Evolutionary conservation across 1,284 basidiomycete genomes (phyloP), one percentile per base, ranked within the genome.

Genomic region (Sanghuangporus baumii): DNA sequence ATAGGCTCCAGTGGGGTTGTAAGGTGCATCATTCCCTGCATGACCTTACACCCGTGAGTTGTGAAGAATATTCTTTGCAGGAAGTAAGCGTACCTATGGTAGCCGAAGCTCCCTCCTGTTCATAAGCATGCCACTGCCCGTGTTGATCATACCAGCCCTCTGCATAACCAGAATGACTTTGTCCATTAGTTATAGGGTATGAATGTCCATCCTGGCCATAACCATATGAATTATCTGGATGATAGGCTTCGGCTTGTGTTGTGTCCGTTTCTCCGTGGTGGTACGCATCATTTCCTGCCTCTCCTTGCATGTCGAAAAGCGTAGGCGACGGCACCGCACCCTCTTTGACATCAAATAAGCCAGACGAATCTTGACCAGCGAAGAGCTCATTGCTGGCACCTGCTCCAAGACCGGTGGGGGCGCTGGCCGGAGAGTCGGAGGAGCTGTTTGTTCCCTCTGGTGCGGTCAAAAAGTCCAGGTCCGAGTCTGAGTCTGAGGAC

Each of bases 401-500:
- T 20, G 52, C 41, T 12, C 47, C 20, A 38, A 50, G 46, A 9
- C 51, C 51, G 12, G 60, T 20, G 18, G 36, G 20, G 38, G 57
- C 54, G 12, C 58, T 41, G 18, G 60, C 34, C 31, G 63, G 59
- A 11, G 63, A 59, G 20, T 61, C 40, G 34, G 47, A 54, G 34
- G 63, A 50, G 14, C 43, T 61, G 41, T 57, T 58, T 58, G 36
- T 55, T 37, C 60, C 60, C 37, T 65, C 63, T 26, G 63, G 60
- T 11, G 47, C 60, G 34, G 61, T 60, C 52, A 68, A 69, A 43
- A 67, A 62, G 40, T 64, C 67, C n/a, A 67, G 58, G 38, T 64
- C 67, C 14, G 67, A 56, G 23, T 77, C 76, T 61, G 81, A 70
- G 71, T 89, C 77, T 31, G 84, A 81, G 51, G 81, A 74, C 59